Evolutionary conservation across 208 protist species (phyloP).

Genomic region (Crithidia acanthocephali): DNA sequence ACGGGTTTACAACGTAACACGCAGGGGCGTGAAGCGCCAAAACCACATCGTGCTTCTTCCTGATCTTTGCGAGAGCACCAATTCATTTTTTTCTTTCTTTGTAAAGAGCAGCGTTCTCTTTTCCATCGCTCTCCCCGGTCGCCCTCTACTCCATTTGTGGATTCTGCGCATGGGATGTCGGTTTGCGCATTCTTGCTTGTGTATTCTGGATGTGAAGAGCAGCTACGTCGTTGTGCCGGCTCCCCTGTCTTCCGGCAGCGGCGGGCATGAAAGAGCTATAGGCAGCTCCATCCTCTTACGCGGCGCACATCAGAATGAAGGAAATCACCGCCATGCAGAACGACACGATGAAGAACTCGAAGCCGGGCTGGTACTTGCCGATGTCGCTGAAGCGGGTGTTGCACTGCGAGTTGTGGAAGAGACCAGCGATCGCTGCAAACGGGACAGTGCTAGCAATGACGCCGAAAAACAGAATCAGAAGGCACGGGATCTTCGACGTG

Average conservation of each 20-base stretch:
- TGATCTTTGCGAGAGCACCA: too few relatives aligned
- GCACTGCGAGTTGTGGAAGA: conserved; percentile 46
- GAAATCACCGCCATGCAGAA: conserved; percentile 31
- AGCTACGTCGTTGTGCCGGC: background rate
- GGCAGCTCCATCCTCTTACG: conserved; percentile 11
- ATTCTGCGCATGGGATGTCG: too few relatives aligned
- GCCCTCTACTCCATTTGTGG: too few relatives aligned
- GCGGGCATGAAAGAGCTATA: background rate
- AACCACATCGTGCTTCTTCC: too few relatives aligned
- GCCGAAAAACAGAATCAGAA: conserved; percentile 38
- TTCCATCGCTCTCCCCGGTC: too few relatives aligned
- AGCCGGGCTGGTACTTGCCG: conserved; percentile 35
- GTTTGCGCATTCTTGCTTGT: too few relatives aligned
- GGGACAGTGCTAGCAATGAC: conserved; percentile 32
- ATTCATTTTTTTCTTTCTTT: too few relatives aligned
- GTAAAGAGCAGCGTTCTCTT: too few relatives aligned
- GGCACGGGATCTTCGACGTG: conserved; percentile 25
- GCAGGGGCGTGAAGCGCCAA: too few relatives aligned
- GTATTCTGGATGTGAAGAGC: background rate
- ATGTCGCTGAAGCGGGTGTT: conserved; percentile 20
- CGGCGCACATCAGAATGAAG: conserved; percentile 36
- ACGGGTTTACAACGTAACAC: too few relatives aligned
- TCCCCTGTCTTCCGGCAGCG: background rate
- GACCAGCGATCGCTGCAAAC: conserved; percentile 29
- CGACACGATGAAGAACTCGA: conserved; percentile 38